Evolutionary conservation across 495 filamentous ascomycete genomes (phyloP).

Genomic region (Hamigera avellanea): DNA sequence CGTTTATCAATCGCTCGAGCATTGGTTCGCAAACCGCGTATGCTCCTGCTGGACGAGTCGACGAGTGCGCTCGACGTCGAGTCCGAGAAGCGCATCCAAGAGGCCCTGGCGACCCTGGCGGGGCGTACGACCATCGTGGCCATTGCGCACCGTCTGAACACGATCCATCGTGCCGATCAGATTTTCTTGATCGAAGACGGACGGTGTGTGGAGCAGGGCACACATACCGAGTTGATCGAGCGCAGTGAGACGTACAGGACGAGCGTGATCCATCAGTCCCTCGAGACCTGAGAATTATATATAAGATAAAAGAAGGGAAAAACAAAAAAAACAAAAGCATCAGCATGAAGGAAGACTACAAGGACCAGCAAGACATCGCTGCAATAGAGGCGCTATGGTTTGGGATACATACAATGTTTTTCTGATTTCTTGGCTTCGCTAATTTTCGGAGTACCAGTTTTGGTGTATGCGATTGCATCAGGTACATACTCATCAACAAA

Average conservation of each 20-base stretch:
- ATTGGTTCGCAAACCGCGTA: conserved; percentile 55
- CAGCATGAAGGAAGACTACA: no score
- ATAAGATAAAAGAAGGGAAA: not conserved
- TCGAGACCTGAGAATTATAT: not conserved
- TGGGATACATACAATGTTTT: no score
- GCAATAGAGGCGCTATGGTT: no score
- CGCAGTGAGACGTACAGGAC: conserved; percentile 46
- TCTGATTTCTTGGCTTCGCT: no score
- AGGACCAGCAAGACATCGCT: no score
- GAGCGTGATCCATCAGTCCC: conserved; percentile 34
- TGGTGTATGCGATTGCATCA: no score
- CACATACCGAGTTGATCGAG: conserved; percentile 53
- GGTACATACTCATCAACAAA: no score
- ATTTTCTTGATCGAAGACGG: conserved; percentile 70
- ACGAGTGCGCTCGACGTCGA: conserved; percentile 66
- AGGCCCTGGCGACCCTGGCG: conserved; percentile 50
- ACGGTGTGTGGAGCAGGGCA: conserved; percentile 51
- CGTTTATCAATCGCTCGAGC: conserved; percentile 66
- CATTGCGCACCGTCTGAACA: conserved; percentile 68
- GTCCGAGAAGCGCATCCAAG: conserved; percentile 59
- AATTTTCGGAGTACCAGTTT: no score
- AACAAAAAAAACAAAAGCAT: not conserved
- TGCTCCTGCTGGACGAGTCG: conserved; percentile 70
- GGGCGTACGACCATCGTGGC: conserved; percentile 67
- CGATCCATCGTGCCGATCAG: conserved; percentile 61